Conservation (phyloP, 75 land plant genomes). For the Picea sitchensis region DNA sequence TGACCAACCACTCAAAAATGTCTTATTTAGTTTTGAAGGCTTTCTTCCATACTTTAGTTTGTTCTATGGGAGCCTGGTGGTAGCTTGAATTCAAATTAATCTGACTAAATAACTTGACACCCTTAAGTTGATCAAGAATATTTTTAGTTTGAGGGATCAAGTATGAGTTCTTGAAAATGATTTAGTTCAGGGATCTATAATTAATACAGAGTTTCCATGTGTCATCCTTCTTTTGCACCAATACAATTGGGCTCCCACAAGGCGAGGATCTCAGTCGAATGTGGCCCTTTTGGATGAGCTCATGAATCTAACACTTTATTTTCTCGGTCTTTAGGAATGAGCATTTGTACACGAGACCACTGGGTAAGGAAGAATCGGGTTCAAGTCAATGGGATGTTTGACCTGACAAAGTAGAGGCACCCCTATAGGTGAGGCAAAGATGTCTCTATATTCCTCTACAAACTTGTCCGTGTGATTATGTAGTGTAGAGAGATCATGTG, state of each 20-base stretch:
- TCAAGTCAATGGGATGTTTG: background rate
- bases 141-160: background rate
- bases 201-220: constrained; percentile 1
- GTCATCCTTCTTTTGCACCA: constrained; percentile 7
- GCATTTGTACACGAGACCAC: background rate
- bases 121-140: background rate
- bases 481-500: background rate
- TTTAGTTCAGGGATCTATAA: constrained; percentile 4
- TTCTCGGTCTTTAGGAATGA: background rate
- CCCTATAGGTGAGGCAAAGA: background rate
- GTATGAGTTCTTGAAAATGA: constrained; percentile 8
- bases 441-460: background rate
- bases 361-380: background rate
- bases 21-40: background rate
- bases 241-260: background rate
- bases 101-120: background rate
- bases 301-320: background rate
- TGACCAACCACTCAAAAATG: constrained; percentile 13
- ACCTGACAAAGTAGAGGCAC: background rate
- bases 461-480: background rate
- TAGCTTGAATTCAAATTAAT: constrained; percentile 1
- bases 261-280: constrained; percentile 11
- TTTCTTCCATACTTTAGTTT: background rate
- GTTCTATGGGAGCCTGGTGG: background rate
- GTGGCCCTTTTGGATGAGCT: constrained; percentile 2